Base-by-base conservation (phyloP, 306 rosid genomes). In the Dalbergia oliveri region DNA sequence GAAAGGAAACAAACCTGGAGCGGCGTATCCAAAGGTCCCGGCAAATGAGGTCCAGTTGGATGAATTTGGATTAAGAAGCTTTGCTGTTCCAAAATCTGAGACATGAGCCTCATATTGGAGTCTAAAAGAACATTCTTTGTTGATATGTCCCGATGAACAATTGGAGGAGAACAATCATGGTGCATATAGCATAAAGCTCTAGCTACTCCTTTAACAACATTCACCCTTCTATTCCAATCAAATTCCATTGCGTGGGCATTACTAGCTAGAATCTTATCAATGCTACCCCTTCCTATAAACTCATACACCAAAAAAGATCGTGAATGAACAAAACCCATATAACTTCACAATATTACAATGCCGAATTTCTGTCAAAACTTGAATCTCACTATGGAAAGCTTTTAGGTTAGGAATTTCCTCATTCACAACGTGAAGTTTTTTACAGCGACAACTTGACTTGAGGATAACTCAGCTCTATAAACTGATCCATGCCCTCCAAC, bases 171-270 rank as follows among this genome's bases (percentile, higher is more conserved):
- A 12, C 85, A 68, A 2, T 57, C 54, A 64, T 82, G 79, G 58
- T 82, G 86, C 75, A 69, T 70, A 13, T 80, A 62, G 44, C 59
- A 62, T 9, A 82, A 63, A 31, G 86, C 86, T 70, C 44, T 77
- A 3, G 86, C 82, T n/a, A n/a, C n/a, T n/a, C n/a, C n/a, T n/a
- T n/a, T n/a, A n/a, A n/a, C n/a, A n/a, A n/a, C n/a, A n/a, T 71
- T 43, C 31, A 56, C 33, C 63, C 68, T 71, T 9, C 14, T 78
- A 4, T 13, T 47, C 86, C 79, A 78, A 16, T 83, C 33, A 37
- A 83, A 72, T 23, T 4, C 59, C 11, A 21, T 33, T 6, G 59
- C 80, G 39, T 21, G 43, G 12, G 56, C 56, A 15, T 72, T 77
- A 49, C 37, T 58, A 8, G 37, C 18, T 5, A 83, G 41, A 57